Base-by-base conservation (phyloP, 192 early-diverging fungal species). In the Jimgerdemannia lactiflua region DNA sequence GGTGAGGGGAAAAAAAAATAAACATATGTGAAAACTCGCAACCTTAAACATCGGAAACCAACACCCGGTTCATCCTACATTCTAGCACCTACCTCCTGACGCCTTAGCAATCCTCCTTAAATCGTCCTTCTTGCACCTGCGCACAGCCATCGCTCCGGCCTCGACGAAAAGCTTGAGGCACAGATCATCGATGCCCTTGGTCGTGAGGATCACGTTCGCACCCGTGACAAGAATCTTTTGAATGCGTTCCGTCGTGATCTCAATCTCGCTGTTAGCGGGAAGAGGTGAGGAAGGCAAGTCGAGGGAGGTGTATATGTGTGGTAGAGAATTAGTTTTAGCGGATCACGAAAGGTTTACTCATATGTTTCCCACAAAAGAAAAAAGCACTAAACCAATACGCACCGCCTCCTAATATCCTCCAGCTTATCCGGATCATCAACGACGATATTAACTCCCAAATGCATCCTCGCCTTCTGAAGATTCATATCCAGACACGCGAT, bases 401-500 rank as follows among this genome's bases (percentile, higher is more conserved):
- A 94, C 91, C 93, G 83, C 74, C 91, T 89, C 74, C 98, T 89
- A 78, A 99, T 98, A 44, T 92, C 98, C 86, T 99, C 98, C 11
- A 99, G 89, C 82, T 98, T 92, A 75, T 98, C 94, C 14, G 98
- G 98, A 80, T 99, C 95, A 81, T 99, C 98, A 67, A 99, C 93
- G 59, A 97, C 94, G 80, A 99, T 97, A 79, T 98, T 94, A 67
- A 99, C 96, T 69, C 98, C 98, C 63, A 99, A 83, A 83, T 95
- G 92, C 98, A 99, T 98, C 73, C 97, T 90, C 11, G 95, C 93
- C 87, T 97, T 98, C 85, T 97, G 96, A 67, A 99, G 89, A 89
- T 99, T 98, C 86, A 99, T 97, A 80, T 99, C 98, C 69, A 99
- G 86, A 75, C 95, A 97, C 14, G 97, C 95, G 86, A 99, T 98